phyloP scores from a whole-genome alignment of 352 stramenopile species.

The Globisporangium viniferum region DNA sequence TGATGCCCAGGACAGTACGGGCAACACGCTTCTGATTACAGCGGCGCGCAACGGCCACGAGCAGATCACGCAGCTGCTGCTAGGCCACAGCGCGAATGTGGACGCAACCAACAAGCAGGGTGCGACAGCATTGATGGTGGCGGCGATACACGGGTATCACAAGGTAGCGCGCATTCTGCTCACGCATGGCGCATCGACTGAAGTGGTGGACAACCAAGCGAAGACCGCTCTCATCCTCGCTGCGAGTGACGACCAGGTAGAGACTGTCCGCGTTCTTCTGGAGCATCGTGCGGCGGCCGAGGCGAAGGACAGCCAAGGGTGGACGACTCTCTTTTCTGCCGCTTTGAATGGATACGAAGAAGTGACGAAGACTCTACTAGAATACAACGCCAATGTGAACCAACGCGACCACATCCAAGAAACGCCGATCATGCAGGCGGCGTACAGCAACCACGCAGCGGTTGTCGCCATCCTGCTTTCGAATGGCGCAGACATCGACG shows the following conservation, averaged over 20 bases:
- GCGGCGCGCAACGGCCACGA: constrained; percentile 19
- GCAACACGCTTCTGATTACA: constrained; percentile 7
- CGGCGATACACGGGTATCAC: not conserved
- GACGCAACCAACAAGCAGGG: constrained; percentile 5
- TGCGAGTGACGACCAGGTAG: not conserved
- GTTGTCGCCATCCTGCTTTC: constrained; percentile 2
- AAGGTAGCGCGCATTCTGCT: constrained; percentile 1
- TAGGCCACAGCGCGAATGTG: not conserved
- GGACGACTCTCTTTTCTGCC: constrained; percentile 10
- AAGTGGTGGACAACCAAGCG: not conserved
- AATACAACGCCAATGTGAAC: constrained; percentile 9
- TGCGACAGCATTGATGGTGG: constrained; percentile 5
- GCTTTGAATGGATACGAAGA: constrained; percentile 4
- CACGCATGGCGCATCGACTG: not conserved
- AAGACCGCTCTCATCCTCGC: constrained; percentile 3
- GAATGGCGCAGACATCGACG: constrained; percentile 9
- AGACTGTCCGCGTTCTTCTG: not conserved
- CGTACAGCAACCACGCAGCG: constrained; percentile 10
- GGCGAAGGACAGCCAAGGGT: constrained; percentile 11
- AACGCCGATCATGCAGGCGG: constrained; percentile 17
- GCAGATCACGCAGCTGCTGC: constrained; percentile 23
- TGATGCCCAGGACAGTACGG: constrained; percentile 2
- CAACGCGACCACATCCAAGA: constrained; percentile 9
- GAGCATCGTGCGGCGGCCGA: constrained; percentile 3
- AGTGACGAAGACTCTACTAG: not conserved